phyloP scores from a whole-genome alignment of 441 rosid species.

The Codiaeum variegatum region DNA sequence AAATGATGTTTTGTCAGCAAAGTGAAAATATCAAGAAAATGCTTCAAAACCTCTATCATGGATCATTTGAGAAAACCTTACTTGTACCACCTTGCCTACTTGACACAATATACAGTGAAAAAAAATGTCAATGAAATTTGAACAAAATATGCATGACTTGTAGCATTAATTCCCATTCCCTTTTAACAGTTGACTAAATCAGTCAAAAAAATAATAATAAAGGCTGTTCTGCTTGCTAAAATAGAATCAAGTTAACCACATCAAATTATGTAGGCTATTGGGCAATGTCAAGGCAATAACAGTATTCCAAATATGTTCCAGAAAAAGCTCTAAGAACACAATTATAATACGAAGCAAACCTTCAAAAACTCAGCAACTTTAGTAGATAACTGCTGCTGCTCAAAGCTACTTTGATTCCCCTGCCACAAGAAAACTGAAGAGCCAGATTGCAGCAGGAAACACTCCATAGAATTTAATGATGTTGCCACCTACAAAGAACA shows the following conservation, averaged over 20 bases:
- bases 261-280: background rate
- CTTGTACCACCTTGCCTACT: background rate
- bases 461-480: conserved; percentile 76
- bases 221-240: background rate
- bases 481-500: conserved; percentile 65
- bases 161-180: background rate
- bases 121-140: no score
- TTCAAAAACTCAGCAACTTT: conserved; percentile 86
- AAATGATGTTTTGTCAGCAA: background rate
- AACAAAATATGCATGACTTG: background rate
- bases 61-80: background rate
- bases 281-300: background rate
- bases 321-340: conserved; percentile 7
- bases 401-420: conserved; percentile 87
- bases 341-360: conserved; percentile 35
- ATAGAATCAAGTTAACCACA: background rate
- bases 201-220: background rate
- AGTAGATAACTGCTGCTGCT: conserved; percentile 79
- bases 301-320: background rate
- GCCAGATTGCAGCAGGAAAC: conserved; percentile 98
- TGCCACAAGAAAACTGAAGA: conserved; percentile 88
- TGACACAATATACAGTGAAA: background rate
- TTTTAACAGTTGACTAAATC: background rate
- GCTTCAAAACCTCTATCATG: background rate
- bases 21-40: background rate